phyloP scores from a whole-genome alignment of 169 alveolate species.

The Plasmodium malariae region DNA sequence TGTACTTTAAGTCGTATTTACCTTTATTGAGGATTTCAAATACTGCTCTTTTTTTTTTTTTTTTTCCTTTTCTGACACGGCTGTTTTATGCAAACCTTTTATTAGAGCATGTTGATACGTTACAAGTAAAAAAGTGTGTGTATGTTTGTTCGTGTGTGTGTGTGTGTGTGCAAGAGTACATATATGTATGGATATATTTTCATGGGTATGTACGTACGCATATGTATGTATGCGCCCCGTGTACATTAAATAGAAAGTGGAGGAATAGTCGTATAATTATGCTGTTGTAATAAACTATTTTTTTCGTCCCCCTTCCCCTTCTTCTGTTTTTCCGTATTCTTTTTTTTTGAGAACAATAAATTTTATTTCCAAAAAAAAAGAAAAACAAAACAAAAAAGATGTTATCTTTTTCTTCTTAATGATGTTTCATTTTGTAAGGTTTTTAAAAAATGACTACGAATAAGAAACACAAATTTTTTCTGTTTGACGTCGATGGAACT shows the following conservation, averaged over 20 bases:
- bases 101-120: no score
- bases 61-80: neutral
- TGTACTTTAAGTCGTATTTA: no score
- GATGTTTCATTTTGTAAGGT: neutral
- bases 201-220: neutral
- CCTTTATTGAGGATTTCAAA: neutral
- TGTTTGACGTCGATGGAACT: constrained; percentile 96
- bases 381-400: neutral
- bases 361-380: neutral
- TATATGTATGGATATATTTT: no score
- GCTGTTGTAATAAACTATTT: no score
- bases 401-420: neutral
- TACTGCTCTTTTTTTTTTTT: neutral
- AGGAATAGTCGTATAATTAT: no score
- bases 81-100: neutral
- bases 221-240: no score
- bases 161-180: no score
- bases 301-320: neutral
- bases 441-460: neutral
- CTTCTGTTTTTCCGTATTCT: neutral
- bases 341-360: neutral
- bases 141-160: no score
- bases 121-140: no score
- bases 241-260: no score
- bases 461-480: constrained; percentile 30